phyloP scores from a whole-genome alignment of 2,329 filamentous ascomycete genomes.

The Trichoderma polysporum region DNA sequence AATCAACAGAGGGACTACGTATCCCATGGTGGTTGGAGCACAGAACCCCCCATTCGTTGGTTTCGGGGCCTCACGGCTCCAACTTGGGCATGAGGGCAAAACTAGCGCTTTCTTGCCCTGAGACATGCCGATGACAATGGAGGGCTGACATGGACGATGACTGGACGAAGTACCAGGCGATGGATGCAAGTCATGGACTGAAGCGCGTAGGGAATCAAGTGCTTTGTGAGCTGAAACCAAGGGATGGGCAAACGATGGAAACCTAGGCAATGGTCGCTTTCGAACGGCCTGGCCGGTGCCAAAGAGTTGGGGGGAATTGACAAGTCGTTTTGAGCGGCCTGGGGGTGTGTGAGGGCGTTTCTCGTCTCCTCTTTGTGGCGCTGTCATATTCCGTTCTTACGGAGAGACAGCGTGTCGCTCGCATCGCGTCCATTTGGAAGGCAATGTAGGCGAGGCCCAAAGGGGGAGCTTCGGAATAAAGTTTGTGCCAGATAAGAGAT shows the following conservation, averaged over 20 bases:
- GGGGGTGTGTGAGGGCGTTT: background rate
- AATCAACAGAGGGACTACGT: background rate
- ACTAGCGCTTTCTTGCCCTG: slow-evolving; percentile 11
- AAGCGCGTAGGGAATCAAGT: background rate
- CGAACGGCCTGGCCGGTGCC: background rate
- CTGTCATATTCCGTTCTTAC: background rate
- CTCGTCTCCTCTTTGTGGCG: slow-evolving; percentile 6
- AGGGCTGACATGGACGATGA: slow-evolving; percentile 14
- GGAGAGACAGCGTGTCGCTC: slow-evolving; percentile 2
- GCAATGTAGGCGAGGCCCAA: slow-evolving; percentile 9
- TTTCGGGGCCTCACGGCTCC: background rate
- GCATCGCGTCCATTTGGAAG: background rate
- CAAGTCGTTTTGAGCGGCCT: slow-evolving; percentile 9
- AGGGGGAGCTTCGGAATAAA: slow-evolving; percentile 14
- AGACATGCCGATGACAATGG: slow-evolving; percentile 17
- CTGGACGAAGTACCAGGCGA: slow-evolving; percentile 5
- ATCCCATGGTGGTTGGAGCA: background rate
- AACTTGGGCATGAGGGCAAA: background rate
- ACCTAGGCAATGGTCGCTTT: no score
- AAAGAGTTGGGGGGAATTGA: background rate
- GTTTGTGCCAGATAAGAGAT: slow-evolving; percentile 14
- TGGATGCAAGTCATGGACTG: slow-evolving; percentile 11
- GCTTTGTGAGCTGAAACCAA: slow-evolving; percentile 9
- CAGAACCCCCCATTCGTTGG: background rate
- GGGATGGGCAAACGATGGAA: background rate